Percentiles rank a stretch among this genome's conserved stretches.
Conservation (phyloP, 1,139 yeast species). For the Yamadazyma buinensis region DNA sequence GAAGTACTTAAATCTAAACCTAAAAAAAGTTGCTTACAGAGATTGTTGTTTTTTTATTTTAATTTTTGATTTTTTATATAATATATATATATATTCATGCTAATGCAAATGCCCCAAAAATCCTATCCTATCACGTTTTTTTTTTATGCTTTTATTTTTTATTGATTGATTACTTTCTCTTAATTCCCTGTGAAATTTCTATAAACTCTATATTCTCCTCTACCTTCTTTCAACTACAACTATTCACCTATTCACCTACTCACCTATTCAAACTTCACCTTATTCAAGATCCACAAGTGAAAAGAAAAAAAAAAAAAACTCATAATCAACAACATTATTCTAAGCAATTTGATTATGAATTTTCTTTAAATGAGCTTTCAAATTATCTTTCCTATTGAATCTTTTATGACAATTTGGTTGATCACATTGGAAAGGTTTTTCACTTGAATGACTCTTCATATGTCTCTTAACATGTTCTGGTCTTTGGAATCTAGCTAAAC, state of each 20-base stretch:
- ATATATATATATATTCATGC: conserved; percentile 2
- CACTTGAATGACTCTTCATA: conserved; percentile 81
- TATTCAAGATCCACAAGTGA: too few relatives aligned
- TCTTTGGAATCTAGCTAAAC: conserved; percentile 73
- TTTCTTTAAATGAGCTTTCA: conserved; percentile 67
- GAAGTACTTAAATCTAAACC: conserved; percentile 14
- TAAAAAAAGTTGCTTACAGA: too few relatives aligned
- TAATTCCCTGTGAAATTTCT: too few relatives aligned
- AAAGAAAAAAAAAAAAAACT: too few relatives aligned
- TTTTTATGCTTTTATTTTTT: too few relatives aligned
- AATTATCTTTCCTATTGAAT: conserved; percentile 67
- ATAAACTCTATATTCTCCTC: too few relatives aligned
- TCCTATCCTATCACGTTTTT: neutral
- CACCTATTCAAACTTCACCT: neutral
- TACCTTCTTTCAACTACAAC: neutral
- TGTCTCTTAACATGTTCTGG: conserved; percentile 94
- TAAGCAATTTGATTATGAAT: conserved; percentile 33
- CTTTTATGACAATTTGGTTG: conserved; percentile 71
- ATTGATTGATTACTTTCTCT: too few relatives aligned
- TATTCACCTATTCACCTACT: neutral
- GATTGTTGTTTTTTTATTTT: too few relatives aligned
- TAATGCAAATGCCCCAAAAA: conserved; percentile 3
- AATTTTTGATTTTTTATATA: too few relatives aligned
- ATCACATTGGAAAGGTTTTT: conserved; percentile 79
- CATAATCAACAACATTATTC: too few relatives aligned